These are phyloP conservation scores for Claviceps purpurea DNA, from an alignment of 2,329 filamentous ascomycete species.

Conservation along the genomic window DNA sequence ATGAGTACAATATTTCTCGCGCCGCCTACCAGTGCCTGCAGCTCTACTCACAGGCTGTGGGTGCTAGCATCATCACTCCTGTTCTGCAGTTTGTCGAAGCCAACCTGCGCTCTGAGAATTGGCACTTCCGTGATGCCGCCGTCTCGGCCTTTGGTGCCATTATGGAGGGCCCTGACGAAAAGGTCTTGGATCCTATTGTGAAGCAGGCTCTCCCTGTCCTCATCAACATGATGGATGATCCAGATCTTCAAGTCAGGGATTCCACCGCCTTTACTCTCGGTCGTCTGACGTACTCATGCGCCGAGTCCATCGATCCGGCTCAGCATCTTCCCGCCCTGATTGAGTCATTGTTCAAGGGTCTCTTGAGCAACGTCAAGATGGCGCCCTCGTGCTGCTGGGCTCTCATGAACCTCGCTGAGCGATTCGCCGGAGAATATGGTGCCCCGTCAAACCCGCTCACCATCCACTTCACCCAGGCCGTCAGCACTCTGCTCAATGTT, in stretches of 20 bases:
- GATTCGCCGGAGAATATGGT: conserved; percentile 78
- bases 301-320: conserved; percentile 76
- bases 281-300: conserved; percentile 87
- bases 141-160: conserved; percentile 97
- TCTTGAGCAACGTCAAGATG: conserved; percentile 90
- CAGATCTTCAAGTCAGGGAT: conserved; percentile 80
- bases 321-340: conserved; percentile 77
- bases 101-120: conserved; percentile 82
- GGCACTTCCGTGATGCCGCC: conserved; percentile 88
- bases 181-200: conserved; percentile 81
- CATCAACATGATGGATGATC: conserved; percentile 84
- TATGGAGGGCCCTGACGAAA: conserved; percentile 95
- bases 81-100: conserved; percentile 86
- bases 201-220: conserved; percentile 89
- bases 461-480: conserved; percentile 83
- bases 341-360: conserved; percentile 74
- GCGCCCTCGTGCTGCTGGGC: conserved; percentile 98
- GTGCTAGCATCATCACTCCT: conserved; percentile 67
- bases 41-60: conserved; percentile 87
- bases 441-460: conserved; percentile 70
- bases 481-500: conserved; percentile 70
- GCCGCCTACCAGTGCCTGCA: conserved; percentile 94
- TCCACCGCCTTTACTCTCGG: conserved; percentile 93
- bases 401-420: conserved; percentile 93
- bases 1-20: conserved; percentile 93